Evolutionary conservation across 805 yeast genomes (phyloP), one percentile per base, ranked within the genome.

Genomic region (Candida multigemmis): DNA sequence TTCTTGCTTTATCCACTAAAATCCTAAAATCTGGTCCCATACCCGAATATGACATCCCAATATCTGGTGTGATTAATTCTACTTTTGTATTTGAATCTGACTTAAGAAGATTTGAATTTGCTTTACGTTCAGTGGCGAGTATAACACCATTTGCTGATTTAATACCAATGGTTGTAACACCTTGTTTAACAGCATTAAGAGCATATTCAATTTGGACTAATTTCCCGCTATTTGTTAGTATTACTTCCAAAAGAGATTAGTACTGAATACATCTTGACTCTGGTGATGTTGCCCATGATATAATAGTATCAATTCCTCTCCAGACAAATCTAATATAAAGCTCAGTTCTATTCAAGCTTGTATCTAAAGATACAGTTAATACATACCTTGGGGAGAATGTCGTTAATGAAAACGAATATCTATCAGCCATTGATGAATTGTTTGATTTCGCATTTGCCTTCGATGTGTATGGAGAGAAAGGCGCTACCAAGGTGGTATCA

Each of bases 11-110:
- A 59, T 91, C 97, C 26, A 87, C 85, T 18, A 91, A 69, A 10
- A 91, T 94, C 38, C 99, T 71, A 63, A 82, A 91, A 54, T 91
- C 99, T 13, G 99, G 98, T 14, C 97, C 97, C 97, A 91, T 87
- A 12, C 99, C 99, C 5, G 95, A 71, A 57, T 91, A 91, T 4
- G 94, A 87, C 70, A 91, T 85, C 32, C 96, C 98, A 42, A 89
- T 82, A 50, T 91, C 86, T 19, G 98, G 97, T 4, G 98, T 86
- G 45, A 91, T 72, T 35, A 72, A 57, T 25, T 83, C 79, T 20
- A 91, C 77, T 50, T 91, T 91, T 27, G 79, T 68, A 32, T 81
- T 67, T 26, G 84, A 70, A 26, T 81, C 93, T 19, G 73, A 60
- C 40, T 83, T 77, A 28, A 85, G 72, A 36, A 91, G 68, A 9